phyloP scores from a whole-genome alignment of 164 flowering plant genomes.

The Macadamia tetraphylla region DNA sequence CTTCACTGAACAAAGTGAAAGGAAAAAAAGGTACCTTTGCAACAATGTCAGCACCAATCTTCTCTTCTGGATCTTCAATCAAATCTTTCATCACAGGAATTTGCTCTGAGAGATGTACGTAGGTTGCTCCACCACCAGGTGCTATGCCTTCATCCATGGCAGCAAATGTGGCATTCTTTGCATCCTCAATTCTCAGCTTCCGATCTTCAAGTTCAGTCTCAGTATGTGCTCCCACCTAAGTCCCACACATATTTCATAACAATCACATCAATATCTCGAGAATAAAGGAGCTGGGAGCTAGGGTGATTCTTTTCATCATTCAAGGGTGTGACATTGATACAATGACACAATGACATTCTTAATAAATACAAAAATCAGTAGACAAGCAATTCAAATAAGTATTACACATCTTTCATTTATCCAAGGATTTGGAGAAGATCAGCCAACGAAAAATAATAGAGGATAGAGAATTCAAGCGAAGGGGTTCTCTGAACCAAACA shows the following conservation, averaged over 20 bases:
- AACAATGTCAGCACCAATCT: conserved; percentile 77
- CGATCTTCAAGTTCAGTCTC: conserved; percentile 89
- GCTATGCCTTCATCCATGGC: conserved; percentile 92
- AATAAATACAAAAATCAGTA: no score
- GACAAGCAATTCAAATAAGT: no score
- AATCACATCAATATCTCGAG: conserved; percentile 8
- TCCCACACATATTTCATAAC: conserved; percentile 16
- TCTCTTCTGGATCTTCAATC: conserved; percentile 64
- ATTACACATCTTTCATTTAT: no score
- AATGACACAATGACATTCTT: not conserved
- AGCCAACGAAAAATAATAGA: no score
- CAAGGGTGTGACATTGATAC: no score
- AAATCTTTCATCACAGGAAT: conserved; percentile 45
- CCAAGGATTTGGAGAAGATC: no score
- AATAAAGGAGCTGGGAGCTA: not conserved
- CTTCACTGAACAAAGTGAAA: not conserved
- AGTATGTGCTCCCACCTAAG: conserved; percentile 89
- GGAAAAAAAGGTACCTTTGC: conserved; percentile 36
- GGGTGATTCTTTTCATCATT: no score
- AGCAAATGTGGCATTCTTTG: conserved; percentile 87
- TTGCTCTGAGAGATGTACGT: conserved; percentile 59
- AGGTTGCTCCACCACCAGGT: conserved; percentile 90
- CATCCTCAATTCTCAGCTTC: conserved; percentile 89
- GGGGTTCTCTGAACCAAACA: no score
- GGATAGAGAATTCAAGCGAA: no score